Conservation (phyloP, 1,284 basidiomycete species). For the Rhodotorula sp. region DNA sequence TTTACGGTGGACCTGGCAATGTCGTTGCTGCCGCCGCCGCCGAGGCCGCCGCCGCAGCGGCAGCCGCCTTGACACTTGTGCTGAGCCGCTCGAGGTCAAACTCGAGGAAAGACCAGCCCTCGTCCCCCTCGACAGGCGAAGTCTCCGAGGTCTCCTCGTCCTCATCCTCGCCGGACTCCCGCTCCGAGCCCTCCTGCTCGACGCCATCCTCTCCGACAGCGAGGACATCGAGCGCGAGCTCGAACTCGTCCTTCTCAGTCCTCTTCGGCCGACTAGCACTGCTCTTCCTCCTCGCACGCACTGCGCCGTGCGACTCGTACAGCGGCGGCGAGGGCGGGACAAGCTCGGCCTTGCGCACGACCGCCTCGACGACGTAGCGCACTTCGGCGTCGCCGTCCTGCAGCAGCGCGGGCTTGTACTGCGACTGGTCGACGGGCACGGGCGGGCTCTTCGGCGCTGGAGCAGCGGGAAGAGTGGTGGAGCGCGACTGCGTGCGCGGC, state of each 20-base stretch:
- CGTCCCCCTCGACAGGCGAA: conserved; percentile 1
- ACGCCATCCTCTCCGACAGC: background rate
- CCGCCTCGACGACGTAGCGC: conserved; percentile 37
- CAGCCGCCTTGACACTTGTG: conserved; percentile 2
- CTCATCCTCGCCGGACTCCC: background rate
- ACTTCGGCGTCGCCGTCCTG: conserved; percentile 19
- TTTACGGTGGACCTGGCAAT: too few species aligned
- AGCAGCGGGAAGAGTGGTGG: background rate
- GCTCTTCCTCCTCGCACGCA: conserved; percentile 1
- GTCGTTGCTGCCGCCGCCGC: background rate
- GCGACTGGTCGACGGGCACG: background rate
- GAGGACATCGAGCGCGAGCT: background rate
- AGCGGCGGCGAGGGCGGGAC: too few species aligned
- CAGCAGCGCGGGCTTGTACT: conserved; percentile 7
- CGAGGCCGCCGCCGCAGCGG: conserved; percentile 5
- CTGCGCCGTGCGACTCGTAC: too few species aligned
- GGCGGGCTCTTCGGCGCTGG: background rate
- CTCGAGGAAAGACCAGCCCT: conserved; percentile 33
- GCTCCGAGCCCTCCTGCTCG: background rate
- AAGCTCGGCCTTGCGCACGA: conserved; percentile 20
- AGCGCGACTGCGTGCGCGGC: background rate
- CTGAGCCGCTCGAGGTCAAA: conserved; percentile 23
- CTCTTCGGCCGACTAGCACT: background rate
- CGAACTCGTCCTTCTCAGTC: background rate
- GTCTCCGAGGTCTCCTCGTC: conserved; percentile 1